Conservation (phyloP, 129 eudicot genomes). For the Chrysanthemum lavandulifolium region DNA sequence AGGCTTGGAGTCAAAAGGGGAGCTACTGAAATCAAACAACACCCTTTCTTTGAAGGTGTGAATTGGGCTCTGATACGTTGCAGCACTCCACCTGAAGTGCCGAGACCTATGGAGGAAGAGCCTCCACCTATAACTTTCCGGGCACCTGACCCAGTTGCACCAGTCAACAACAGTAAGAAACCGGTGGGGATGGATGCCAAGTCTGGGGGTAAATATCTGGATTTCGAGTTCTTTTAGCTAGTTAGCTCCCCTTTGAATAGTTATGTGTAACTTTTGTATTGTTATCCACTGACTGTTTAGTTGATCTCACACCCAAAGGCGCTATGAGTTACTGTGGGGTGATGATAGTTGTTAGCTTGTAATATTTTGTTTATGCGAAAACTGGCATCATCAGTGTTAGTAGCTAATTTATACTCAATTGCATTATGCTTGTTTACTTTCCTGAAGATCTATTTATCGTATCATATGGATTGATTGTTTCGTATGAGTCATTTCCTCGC, state of each 20-base stretch:
- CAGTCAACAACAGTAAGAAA: slow-evolving; percentile 37
- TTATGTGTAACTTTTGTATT: too few species aligned
- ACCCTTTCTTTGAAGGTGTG: slow-evolving; percentile 76
- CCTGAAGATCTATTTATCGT: not conserved
- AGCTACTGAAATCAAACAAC: slow-evolving; percentile 81
- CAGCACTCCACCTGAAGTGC: slow-evolving; percentile 80
- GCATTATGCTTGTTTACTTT: slow-evolving; percentile 20
- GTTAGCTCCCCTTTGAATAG: too few species aligned
- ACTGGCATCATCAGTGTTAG: not conserved
- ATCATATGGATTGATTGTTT: not conserved
- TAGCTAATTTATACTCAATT: not conserved
- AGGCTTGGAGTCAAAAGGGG: slow-evolving; percentile 74
- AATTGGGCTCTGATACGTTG: slow-evolving; percentile 83
- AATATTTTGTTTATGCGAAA: slow-evolving; percentile 20
- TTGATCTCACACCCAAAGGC: too few species aligned
- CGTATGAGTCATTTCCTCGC: too few species aligned
- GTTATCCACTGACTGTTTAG: too few species aligned
- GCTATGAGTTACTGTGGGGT: not conserved
- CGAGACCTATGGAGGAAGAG: slow-evolving; percentile 54
- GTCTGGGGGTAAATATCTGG: slow-evolving; percentile 71
- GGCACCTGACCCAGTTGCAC: slow-evolving; percentile 35
- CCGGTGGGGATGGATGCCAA: slow-evolving; percentile 44
- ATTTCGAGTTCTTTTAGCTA: slow-evolving; percentile 75
- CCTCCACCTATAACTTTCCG: slow-evolving; percentile 39
- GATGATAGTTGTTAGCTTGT: not conserved